Evolutionary conservation across 1,284 basidiomycete genomes (phyloP).

Genomic region (Heterobasidion irregulare): DNA sequence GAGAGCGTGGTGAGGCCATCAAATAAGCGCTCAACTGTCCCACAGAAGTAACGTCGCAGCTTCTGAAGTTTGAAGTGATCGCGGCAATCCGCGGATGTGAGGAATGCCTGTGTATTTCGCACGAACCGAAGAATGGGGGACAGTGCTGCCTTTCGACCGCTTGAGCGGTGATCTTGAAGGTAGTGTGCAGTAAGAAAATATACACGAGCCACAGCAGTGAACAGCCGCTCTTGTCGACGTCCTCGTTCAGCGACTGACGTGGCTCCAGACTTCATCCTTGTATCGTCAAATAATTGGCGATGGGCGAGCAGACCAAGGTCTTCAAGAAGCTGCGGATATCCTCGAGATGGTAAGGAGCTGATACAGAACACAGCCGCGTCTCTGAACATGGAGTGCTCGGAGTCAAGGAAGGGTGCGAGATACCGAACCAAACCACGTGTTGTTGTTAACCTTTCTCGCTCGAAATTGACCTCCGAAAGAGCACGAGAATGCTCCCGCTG

Average conservation of each 20-base stretch:
- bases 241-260: conserved; percentile 42
- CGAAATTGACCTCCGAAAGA: conserved; percentile 63
- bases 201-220: conserved; percentile 86
- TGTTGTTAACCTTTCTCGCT: conserved; percentile 69
- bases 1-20: conserved; percentile 68
- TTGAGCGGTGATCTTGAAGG: conserved; percentile 64
- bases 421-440: conserved; percentile 81
- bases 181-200: conserved; percentile 81
- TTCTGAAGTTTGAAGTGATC: conserved; percentile 78
- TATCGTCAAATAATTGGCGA: conserved; percentile 78
- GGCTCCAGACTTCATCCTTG: conserved; percentile 40
- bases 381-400: conserved; percentile 77
- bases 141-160: conserved; percentile 66
- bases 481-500: conserved; percentile 66
- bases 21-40: conserved; percentile 81
- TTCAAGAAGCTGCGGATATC: conserved; percentile 79
- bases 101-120: conserved; percentile 72
- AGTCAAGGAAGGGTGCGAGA: conserved; percentile 81
- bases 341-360: conserved; percentile 73
- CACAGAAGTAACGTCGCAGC: conserved; percentile 85
- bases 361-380: conserved; percentile 85
- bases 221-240: conserved; percentile 73
- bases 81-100: conserved; percentile 64
- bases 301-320: conserved; percentile 76
- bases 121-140: conserved; percentile 83